Evolutionary conservation across 2,329 filamentous ascomycete species (phyloP), one percentile per base, ranked within the genome.

Genomic region (Didymella exigua): DNA sequence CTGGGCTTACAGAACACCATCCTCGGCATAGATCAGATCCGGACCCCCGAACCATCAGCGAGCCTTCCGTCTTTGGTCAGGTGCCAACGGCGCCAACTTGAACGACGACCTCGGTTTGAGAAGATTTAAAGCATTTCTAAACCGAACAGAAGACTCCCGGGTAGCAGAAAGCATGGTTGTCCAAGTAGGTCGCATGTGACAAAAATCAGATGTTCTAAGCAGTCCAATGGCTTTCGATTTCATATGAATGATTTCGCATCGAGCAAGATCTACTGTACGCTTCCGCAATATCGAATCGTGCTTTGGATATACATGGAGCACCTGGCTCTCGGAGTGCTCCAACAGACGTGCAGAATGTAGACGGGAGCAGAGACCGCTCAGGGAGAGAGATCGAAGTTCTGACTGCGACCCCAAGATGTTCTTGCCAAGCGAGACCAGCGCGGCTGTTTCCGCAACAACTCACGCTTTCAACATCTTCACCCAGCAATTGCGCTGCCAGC

Each of bases 21-120:
- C 52, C 46, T 55, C 52, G 52, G 52, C 46, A 46, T 40, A 40
- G n/a, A 45, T 41, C 45, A 49, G 26, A 37, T 52, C 40, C 38
- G 52, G 41, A 31, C 23, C 10, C 19, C 52, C 52, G 52, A 55
- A 37, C 36, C 41, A 55, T 50, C 52, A 49, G 52, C 52, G 46
- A 50, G 29, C 18, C n/a, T 21, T 13, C 18, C 16, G 18, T 21
- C 4, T 11, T 33, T 6, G 18, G 18, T 36, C 33, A 21, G 18
- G 3, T n/a, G 10, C 16, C 18, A 13, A 13, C 33, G 13, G 18
- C 33, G 16, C 18, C 18, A 36, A 21, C 10, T 6, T n/a, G 9
- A 11, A 34, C 16, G 21, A 36, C 13, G 8, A 21, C n/a, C n/a
- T n/a, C n/a, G n/a, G n/a, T n/a, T n/a, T n/a, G n/a, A n/a, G n/a